Evolutionary conservation across 176 grass and related monocot species (phyloP), one percentile per base, ranked within the genome.

Genomic region (Cenchrus purpureus): DNA sequence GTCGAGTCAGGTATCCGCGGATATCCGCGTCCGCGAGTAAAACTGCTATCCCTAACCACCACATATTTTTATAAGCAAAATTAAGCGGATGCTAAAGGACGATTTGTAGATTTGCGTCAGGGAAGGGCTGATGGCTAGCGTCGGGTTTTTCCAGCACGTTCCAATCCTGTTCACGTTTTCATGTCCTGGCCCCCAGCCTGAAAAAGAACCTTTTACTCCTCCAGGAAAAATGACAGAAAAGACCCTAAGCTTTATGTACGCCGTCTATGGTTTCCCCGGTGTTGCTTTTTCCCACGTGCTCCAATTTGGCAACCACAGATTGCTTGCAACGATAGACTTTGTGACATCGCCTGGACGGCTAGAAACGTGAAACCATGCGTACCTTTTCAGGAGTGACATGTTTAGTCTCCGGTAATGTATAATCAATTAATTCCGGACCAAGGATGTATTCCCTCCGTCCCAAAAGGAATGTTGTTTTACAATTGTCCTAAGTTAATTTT

Each of bases 121-220:
- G 19, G 57, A 70, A 40, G 1, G 9, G 43, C 4, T 72, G 12
- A 56, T 16, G 16, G 58, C 54, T 44, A 22, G 48, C 16, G 17
- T 82, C 66, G 14, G 58, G 34, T 68, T 60, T 68, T 60, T 89
- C 42, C 14, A 68, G 45, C 68, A 81, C 42, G 45, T 76, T 53
- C 31, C 62, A 20, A 14, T 12, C 15, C 0, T 69, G 77, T 61
- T 85, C 77, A 71, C 53, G 87, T 76, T 81, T 89, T 76, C 77
- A 63, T 70, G 82, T 76, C 54, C 60, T 70, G 82, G 70, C 54
- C 60, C 42, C 37, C 53, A 20, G 55, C 68, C 62, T 62, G 76
- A 81, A 68, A 89, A 14, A 43, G 81, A 62, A 75, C 60, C 66
- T 73, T 84, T 20, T 58, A 34, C 16, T 74, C 16, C 34, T 19